Conservation (phyloP, 768 basidiomycete species). For the Lentinula sp. region DNA sequence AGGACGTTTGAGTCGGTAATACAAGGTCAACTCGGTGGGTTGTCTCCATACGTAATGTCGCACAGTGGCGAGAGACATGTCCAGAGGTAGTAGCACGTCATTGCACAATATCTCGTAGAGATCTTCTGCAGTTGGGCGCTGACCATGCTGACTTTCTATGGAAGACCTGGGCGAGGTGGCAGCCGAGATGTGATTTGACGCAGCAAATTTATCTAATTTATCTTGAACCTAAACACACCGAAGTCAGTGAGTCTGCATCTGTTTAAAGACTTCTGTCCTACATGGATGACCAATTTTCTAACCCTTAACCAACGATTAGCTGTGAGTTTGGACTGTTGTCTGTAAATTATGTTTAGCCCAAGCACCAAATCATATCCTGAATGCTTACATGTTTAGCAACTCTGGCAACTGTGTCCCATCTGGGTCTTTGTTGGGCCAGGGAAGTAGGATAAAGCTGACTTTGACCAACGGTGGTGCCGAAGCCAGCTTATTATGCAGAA, state of each 20-base stretch:
- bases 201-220: conserved; percentile 59
- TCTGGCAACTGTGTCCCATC: conserved; percentile 65
- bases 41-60: conserved; percentile 88
- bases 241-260: not conserved
- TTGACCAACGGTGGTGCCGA: conserved; percentile 54
- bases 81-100: conserved; percentile 72
- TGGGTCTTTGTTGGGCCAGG: conserved; percentile 58
- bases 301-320: conserved; percentile 83
- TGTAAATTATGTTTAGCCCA: conserved; percentile 17
- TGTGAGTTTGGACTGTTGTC: conserved; percentile 79
- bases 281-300: conserved; percentile 78
- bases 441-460: conserved; percentile 85
- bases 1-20: conserved; percentile 53
- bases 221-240: conserved; percentile 63
- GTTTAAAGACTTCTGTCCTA: conserved; percentile 30
- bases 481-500: conserved; percentile 62
- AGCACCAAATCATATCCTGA: not conserved
- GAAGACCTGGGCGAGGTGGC: conserved; percentile 31
- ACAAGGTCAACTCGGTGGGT: conserved; percentile 63
- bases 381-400: conserved; percentile 76
- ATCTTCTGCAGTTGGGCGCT: conserved; percentile 48
- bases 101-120: conserved; percentile 86
- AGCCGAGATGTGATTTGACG: conserved; percentile 11
- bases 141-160: conserved; percentile 25
- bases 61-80: conserved; percentile 87